phyloP scores from a whole-genome alignment of 306 rosid genomes.

The Delonix regia region DNA sequence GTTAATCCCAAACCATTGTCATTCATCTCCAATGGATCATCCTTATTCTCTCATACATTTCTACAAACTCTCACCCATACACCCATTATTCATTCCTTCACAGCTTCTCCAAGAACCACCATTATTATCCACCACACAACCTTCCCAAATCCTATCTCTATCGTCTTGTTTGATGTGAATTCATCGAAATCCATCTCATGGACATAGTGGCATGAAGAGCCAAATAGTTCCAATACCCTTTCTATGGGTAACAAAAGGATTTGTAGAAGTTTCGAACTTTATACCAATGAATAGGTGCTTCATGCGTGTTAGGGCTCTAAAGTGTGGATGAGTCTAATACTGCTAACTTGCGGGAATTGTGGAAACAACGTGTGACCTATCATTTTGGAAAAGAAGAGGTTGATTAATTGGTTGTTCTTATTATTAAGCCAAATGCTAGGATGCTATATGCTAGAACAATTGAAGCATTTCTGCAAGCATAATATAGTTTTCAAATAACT shows the following conservation, averaged over 20 bases:
- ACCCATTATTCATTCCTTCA: background rate
- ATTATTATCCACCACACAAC: background rate
- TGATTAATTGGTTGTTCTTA: slow-evolving; percentile 71
- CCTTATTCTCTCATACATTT: too few species aligned
- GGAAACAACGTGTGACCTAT: slow-evolving; percentile 51
- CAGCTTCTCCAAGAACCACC: background rate
- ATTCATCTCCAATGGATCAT: too few species aligned
- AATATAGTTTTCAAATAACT: slow-evolving; percentile 54
- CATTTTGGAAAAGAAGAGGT: slow-evolving; percentile 27
- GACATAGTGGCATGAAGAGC: too few species aligned
- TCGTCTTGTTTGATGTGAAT: too few species aligned
- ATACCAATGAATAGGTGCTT: background rate
- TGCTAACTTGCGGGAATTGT: slow-evolving; percentile 46
- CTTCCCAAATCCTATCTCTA: too few species aligned
- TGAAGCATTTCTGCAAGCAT: slow-evolving; percentile 64
- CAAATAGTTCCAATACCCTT: slow-evolving; percentile 35
- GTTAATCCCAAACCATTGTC: too few species aligned
- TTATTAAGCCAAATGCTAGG: slow-evolving; percentile 59
- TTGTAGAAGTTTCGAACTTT: background rate
- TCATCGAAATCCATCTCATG: too few species aligned
- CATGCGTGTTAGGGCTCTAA: slow-evolving; percentile 52
- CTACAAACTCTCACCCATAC: slow-evolving; percentile 2
- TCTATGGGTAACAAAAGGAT: slow-evolving; percentile 53
- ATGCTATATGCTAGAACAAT: slow-evolving; percentile 48
- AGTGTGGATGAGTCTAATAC: slow-evolving; percentile 45